Evolutionary conservation across 2,329 filamentous ascomycete genomes (phyloP).

Genomic region (Trichoderma hamatum): DNA sequence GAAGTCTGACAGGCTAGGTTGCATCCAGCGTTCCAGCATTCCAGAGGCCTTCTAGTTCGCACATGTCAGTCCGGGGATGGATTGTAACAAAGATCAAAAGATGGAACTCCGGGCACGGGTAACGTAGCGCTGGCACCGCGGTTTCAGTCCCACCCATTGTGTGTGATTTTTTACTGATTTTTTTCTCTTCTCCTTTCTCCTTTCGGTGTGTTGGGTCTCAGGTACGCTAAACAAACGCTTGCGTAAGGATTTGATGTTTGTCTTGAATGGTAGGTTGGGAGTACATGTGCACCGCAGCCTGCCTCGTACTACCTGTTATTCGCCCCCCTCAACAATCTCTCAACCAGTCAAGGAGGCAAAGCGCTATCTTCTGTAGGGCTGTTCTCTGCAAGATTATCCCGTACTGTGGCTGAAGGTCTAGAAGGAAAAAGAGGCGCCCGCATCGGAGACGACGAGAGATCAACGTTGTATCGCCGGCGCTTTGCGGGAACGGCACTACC

Average conservation of each 20-base stretch:
- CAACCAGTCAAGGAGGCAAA: conserved; percentile 2
- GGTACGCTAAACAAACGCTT: neutral
- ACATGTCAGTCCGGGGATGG: neutral
- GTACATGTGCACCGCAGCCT: neutral
- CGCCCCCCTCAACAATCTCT: neutral
- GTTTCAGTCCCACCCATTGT: conserved; percentile 23
- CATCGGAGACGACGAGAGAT: conserved; percentile 19
- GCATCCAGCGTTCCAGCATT: conserved; percentile 13
- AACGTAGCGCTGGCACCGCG: neutral
- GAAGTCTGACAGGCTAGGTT: neutral
- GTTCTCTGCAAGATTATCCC: neutral
- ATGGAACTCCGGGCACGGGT: neutral
- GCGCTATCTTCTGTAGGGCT: neutral
- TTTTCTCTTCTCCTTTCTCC: neutral
- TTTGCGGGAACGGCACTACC: conserved; percentile 17
- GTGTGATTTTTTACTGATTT: neutral
- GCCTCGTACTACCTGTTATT: neutral
- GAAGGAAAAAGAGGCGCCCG: conserved; percentile 11
- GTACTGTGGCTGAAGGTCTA: conserved; percentile 4
- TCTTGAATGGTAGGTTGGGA: neutral
- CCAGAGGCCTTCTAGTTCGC: conserved; percentile 1
- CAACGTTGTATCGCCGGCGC: conserved; percentile 16
- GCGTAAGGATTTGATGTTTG: neutral
- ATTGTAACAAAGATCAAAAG: neutral
- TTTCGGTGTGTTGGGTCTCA: neutral